Conservation (phyloP, 2,329 filamentous ascomycete genomes). For the Dactylellina sp. region DNA sequence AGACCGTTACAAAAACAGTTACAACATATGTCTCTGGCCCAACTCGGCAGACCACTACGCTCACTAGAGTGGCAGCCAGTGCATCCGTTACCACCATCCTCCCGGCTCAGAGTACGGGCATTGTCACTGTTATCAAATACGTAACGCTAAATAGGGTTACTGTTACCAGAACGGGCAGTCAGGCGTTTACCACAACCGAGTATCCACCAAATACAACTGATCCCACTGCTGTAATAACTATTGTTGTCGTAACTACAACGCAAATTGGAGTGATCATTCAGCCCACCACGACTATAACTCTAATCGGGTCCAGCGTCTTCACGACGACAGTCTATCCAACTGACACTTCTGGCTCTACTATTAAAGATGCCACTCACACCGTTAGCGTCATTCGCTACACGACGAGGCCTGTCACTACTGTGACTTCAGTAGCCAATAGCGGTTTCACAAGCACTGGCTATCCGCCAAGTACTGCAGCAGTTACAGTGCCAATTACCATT, state of each 20-base stretch:
- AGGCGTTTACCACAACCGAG: neutral
- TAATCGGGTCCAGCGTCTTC: neutral
- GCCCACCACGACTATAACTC: slow-evolving; percentile 1
- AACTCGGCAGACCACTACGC: neutral
- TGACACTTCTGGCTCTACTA: neutral
- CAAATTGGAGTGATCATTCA: too few species aligned
- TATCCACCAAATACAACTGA: neutral
- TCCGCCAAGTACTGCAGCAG: neutral
- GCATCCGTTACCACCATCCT: neutral
- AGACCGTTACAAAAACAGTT: neutral
- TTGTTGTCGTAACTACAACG: neutral
- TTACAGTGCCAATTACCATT: neutral
- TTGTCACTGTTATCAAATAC: neutral
- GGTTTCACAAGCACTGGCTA: neutral
- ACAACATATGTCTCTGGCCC: neutral
- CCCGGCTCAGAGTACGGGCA: neutral
- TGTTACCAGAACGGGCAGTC: neutral
- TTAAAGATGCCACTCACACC: neutral
- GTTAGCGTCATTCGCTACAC: neutral
- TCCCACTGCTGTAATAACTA: neutral
- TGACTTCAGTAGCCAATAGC: neutral
- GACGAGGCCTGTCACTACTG: neutral
- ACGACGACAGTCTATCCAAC: slow-evolving; percentile 4
- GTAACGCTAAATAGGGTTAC: neutral
- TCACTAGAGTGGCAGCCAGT: neutral